Evolutionary conservation across 371 early-diverging fungal species (phyloP), one percentile per base, ranked within the genome.

Genomic region (Sporodiniella umbellata): DNA sequence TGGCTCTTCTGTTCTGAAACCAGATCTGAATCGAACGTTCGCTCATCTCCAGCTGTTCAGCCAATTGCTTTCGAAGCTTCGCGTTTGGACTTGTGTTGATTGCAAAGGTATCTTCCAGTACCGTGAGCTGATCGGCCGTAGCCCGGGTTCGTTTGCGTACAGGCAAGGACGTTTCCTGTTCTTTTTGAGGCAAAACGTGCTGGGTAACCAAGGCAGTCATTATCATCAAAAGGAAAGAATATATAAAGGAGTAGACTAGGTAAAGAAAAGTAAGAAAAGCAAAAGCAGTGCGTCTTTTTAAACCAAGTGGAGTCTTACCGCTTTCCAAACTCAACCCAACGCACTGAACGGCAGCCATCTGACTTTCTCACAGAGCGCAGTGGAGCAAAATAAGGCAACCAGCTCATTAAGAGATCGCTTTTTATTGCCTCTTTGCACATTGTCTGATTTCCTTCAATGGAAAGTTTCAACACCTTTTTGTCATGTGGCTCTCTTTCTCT

Each of bases 1-100:
- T 96, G 12, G 96, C 95, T 51, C 99, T 81, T 65, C 94, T 81
- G 80, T 99, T 99, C 68, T 99, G 99, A 78, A 99, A 99, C 99
- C 99, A 99, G 51, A 99, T 94, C 69, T 98, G 96, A 48, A 99
- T 93, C 3, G 93, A 86, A 58, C 93, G 80, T 46, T 86, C 87
- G 33, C 93, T 91, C 95, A 98, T 96, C 44, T 85, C 78, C 23
- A 98, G 81, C 60, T 91, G 84, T 52, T 84, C 82, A 18, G 93
- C 87, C 8, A 98, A 78, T 31, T 85, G 83, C 62, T 89, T 90
- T 42, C 98, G 87, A 44, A 92, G 75, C 51, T 89, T 87, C 25
- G 83, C 83, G 49, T 87, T 87, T 26, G 91, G 91, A 19, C 83
- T 64, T 53, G 81, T 73, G 68, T 89, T 83, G n/a, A 77, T 70